Conservation (phyloP, 192 early-diverging fungal genomes). For the Backusella parvicylindrica region DNA sequence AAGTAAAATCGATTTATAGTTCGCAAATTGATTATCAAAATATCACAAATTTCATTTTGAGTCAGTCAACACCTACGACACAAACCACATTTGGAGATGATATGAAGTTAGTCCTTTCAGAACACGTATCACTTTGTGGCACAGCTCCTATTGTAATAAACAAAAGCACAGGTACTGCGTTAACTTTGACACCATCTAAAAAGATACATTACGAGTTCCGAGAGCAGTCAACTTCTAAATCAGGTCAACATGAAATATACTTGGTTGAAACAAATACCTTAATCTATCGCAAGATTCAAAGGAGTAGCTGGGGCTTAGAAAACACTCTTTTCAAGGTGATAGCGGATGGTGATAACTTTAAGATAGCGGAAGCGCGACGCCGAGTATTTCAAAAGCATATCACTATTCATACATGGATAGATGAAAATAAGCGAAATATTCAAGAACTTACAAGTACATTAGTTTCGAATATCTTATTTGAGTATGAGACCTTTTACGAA, state of each 20-base stretch:
- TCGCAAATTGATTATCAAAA: slow-evolving; percentile 7
- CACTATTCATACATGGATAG: slow-evolving; percentile 9
- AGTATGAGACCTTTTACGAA: slow-evolving; percentile 23
- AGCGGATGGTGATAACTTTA: not conserved
- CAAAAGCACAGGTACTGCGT: not conserved
- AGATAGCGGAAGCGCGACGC: slow-evolving; percentile 28
- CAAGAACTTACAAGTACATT: not conserved
- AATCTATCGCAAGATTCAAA: slow-evolving; percentile 28
- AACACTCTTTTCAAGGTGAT: slow-evolving; percentile 14
- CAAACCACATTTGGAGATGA: not conserved
- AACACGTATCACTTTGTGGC: not conserved
- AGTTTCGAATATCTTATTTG: slow-evolving; percentile 19
- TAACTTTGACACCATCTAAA: not conserved
- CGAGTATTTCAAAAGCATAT: slow-evolving; percentile 35
- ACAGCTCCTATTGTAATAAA: not conserved
- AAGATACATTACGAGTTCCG: slow-evolving; percentile 14
- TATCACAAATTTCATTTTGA: slow-evolving; percentile 1
- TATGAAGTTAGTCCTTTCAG: not conserved
- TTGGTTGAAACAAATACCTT: slow-evolving; percentile 11
- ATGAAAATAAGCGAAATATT: not conserved
- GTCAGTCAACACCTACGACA: not conserved
- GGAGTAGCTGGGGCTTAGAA: slow-evolving; percentile 34
- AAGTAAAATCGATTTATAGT: not conserved
- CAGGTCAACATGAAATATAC: slow-evolving; percentile 26
- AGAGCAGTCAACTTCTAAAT: slow-evolving; percentile 18